A percentile compares a stretch with the other conserved stretches of the same genome.
Conservation (phyloP, 192 early-diverging fungal species). For the Coemansia sp. region DNA sequence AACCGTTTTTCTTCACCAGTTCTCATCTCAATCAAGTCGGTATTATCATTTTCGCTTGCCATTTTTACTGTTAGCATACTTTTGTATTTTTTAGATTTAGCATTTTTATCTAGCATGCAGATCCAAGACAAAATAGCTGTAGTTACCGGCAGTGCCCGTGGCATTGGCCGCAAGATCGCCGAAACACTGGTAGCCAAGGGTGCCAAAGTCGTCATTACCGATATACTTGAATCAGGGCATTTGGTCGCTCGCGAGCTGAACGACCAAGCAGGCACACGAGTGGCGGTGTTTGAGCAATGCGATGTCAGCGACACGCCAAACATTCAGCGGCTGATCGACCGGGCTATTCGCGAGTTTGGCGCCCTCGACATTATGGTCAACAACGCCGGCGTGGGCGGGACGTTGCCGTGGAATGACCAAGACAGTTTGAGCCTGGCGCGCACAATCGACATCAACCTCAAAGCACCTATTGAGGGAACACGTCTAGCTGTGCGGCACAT, state of each 20-base stretch:
- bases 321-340: conserved; percentile 36
- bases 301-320: conserved; percentile 51
- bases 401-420: conserved; percentile 40
- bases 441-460: conserved; percentile 71
- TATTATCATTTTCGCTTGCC: background rate
- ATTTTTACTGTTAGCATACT: background rate
- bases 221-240: conserved; percentile 52
- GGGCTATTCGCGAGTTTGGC: conserved; percentile 56
- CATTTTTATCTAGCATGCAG: conserved; percentile 19
- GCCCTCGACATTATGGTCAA: conserved; percentile 61
- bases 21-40: background rate
- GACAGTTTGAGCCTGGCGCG: conserved; percentile 53
- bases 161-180: conserved; percentile 65
- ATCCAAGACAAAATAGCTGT: conserved; percentile 60
- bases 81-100: no score
- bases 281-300: conserved; percentile 51
- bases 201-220: conserved; percentile 62
- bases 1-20: no score
- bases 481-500: conserved; percentile 63
- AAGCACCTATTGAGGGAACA: conserved; percentile 73
- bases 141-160: conserved; percentile 67
- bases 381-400: conserved; percentile 61
- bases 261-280: background rate
- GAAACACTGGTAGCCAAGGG: conserved; percentile 58
- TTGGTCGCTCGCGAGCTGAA: conserved; percentile 43